These are phyloP conservation scores for Dictyostelium capitatum DNA, from an alignment of 78 protist genomes.

Conservation along the genomic window DNA sequence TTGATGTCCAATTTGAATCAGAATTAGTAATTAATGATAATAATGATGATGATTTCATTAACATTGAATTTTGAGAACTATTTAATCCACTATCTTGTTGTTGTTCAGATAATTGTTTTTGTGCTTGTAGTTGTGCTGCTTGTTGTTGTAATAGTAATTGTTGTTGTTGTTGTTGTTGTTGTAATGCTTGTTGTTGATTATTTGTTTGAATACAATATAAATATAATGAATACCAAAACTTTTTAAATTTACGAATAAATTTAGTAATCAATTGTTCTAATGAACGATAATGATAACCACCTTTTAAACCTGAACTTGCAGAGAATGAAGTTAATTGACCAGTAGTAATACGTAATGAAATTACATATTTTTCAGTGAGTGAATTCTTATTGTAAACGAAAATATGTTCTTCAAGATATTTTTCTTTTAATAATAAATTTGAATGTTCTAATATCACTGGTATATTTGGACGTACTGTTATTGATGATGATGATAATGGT, in stretches of 20 bases:
- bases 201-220: slow-evolving; percentile 3
- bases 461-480: slow-evolving; percentile 45
- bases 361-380: slow-evolving; percentile 49
- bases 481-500: background rate
- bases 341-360: slow-evolving; percentile 52
- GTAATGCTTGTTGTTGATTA: slow-evolving; percentile 3
- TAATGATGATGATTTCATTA: slow-evolving; percentile 12
- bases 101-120: background rate
- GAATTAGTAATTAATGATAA: slow-evolving; percentile 9
- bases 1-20: background rate
- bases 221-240: slow-evolving; percentile 45
- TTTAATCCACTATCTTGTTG: background rate
- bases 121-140: background rate
- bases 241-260: slow-evolving; percentile 60
- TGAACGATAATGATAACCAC: slow-evolving; percentile 74
- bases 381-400: slow-evolving; percentile 48
- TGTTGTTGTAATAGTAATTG: background rate
- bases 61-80: slow-evolving; percentile 2
- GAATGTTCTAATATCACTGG: slow-evolving; percentile 41
- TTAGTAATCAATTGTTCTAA: slow-evolving; percentile 37
- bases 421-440: slow-evolving; percentile 41
- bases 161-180: slow-evolving; percentile 18
- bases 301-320: slow-evolving; percentile 70
- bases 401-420: slow-evolving; percentile 66
- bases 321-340: slow-evolving; percentile 76